A percentile compares a stretch with the other conserved stretches of the same genome.
phyloP scores from a whole-genome alignment of 352 stramenopile genomes.

The Globisporangium cylindrosporum region DNA sequence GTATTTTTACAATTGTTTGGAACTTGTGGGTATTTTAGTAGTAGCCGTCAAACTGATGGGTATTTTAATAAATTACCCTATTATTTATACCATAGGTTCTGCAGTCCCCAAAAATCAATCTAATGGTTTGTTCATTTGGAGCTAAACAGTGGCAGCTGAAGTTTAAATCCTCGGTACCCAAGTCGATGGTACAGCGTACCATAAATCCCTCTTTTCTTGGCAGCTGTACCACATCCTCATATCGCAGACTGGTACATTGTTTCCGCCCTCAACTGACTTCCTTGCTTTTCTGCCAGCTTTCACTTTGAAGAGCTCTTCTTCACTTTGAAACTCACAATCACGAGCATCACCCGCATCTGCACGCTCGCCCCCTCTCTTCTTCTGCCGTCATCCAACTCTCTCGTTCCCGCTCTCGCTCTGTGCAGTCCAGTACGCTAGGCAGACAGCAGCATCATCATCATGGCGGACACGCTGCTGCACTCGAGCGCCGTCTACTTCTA shows the following conservation, averaged over 20 bases:
- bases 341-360: neutral
- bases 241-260: neutral
- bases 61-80: too few species aligned
- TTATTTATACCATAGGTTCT: too few species aligned
- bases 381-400: neutral
- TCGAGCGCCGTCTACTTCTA: constrained; percentile 74
- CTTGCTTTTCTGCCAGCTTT: neutral
- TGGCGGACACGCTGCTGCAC: constrained; percentile 62
- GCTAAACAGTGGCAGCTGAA: too few species aligned
- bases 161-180: too few species aligned
- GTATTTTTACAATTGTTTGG: too few species aligned
- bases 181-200: neutral
- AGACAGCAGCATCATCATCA: constrained; percentile 9
- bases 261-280: constrained; percentile 4
- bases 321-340: constrained; percentile 9
- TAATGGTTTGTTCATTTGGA: too few species aligned
- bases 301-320: constrained; percentile 4
- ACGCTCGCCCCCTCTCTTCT: neutral
- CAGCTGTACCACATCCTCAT: neutral
- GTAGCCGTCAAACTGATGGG: too few species aligned
- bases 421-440: neutral
- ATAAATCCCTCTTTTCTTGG: neutral
- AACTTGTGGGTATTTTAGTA: too few species aligned
- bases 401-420: neutral
- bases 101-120: too few species aligned